These are phyloP conservation scores for Fusarium penzigii DNA, from an alignment of 2,329 filamentous ascomycete genomes.

Conservation along the genomic window DNA sequence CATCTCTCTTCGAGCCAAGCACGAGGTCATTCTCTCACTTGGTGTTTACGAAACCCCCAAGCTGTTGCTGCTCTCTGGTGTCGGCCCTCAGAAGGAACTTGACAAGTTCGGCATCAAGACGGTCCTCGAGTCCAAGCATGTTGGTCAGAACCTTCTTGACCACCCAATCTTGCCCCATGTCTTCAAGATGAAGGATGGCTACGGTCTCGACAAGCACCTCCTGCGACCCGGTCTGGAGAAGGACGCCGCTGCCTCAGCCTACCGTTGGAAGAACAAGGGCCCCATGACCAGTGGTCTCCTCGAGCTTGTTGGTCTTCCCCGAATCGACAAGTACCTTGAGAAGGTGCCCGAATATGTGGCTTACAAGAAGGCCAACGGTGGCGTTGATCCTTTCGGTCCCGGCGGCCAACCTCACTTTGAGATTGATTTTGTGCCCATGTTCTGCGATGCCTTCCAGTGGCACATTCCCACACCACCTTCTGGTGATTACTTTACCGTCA, in stretches of 20 bases:
- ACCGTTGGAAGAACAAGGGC: slow-evolving; percentile 40
- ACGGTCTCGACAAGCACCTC: slow-evolving; percentile 38
- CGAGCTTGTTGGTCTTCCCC: slow-evolving; percentile 56
- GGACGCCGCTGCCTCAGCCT: slow-evolving; percentile 25
- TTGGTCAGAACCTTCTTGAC: slow-evolving; percentile 66
- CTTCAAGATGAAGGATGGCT: slow-evolving; percentile 24
- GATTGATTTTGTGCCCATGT: slow-evolving; percentile 64
- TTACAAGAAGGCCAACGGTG: slow-evolving; percentile 43
- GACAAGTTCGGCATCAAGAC: slow-evolving; percentile 53
- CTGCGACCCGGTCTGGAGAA: slow-evolving; percentile 28
- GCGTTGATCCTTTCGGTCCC: slow-evolving; percentile 55
- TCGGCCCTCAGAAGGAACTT: slow-evolving; percentile 58
- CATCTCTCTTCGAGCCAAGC: slow-evolving; percentile 46
- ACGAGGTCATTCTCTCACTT: slow-evolving; percentile 49
- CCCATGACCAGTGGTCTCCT: slow-evolving; percentile 43
- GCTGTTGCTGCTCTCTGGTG: slow-evolving; percentile 64
- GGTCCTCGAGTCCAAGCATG: slow-evolving; percentile 58
- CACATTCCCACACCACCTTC: slow-evolving; percentile 41
- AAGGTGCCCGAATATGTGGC: slow-evolving; percentile 48
- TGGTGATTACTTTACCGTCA: slow-evolving; percentile 57
- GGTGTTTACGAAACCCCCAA: slow-evolving; percentile 66
- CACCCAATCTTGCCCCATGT: slow-evolving; percentile 56
- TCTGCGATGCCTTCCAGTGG: slow-evolving; percentile 50
- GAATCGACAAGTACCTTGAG: slow-evolving; percentile 54
- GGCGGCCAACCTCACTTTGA: slow-evolving; percentile 63